Conservation (phyloP, 352 stramenopile species). For the Phytophthora pluvialis region DNA sequence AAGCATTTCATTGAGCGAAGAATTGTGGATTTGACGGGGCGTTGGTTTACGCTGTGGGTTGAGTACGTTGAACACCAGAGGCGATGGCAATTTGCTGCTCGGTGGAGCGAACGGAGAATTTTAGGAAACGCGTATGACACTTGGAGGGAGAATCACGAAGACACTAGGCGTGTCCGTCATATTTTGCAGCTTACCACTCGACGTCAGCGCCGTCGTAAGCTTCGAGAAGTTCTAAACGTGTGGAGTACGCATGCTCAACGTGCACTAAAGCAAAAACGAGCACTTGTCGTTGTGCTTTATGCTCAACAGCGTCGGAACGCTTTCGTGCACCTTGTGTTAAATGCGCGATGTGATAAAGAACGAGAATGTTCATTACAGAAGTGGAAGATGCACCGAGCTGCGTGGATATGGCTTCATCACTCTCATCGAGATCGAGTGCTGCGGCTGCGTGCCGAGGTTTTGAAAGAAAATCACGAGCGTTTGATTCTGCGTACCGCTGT, state of each 20-base stretch:
- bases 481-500: constrained; percentile 14
- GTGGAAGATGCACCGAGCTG: constrained; percentile 28
- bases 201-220: constrained; percentile 22
- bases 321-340: constrained; percentile 12
- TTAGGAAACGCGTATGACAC: constrained; percentile 26
- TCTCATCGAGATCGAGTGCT: constrained; percentile 23
- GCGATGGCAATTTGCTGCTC: constrained; percentile 28
- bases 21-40: background rate
- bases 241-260: constrained; percentile 12
- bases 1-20: constrained; percentile 6
- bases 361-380: constrained; percentile 9
- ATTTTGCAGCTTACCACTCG: constrained; percentile 24
- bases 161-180: constrained; percentile 14
- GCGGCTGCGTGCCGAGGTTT: constrained; percentile 24
- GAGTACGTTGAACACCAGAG: constrained; percentile 28
- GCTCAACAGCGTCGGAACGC: constrained; percentile 19
- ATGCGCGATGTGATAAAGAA: constrained; percentile 4
- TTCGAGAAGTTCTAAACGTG: constrained; percentile 12
- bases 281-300: constrained; percentile 16
- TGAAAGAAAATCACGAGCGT: constrained; percentile 29
- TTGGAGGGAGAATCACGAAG: constrained; percentile 24
- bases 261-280: constrained; percentile 9
- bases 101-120: constrained; percentile 25
- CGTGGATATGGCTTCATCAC: constrained; percentile 32
- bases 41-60: constrained; percentile 20